A percentile compares a stretch with the other conserved stretches of the same genome.
Conservation (phyloP, 2,329 filamentous ascomycete genomes). For the Aspergillus neoniger region DNA sequence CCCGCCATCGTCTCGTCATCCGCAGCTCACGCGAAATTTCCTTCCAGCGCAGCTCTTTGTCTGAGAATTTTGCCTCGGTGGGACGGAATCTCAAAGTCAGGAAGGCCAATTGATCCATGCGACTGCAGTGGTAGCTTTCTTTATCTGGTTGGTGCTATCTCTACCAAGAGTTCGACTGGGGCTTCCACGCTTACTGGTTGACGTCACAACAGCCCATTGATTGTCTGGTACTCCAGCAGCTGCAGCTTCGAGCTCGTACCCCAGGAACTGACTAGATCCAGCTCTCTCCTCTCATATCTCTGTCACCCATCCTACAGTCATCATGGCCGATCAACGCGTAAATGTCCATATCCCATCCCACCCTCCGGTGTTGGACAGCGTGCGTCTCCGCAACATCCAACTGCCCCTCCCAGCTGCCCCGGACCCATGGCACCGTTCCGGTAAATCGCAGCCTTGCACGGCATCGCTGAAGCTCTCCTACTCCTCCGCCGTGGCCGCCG, state of each 20-base stretch:
- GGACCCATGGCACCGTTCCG: constrained; percentile 50
- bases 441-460: constrained; percentile 49
- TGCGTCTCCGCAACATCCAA: constrained; percentile 46
- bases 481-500: constrained; percentile 43
- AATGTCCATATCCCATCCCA: constrained; percentile 34
- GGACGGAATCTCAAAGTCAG: neutral
- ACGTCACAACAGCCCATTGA: constrained; percentile 4
- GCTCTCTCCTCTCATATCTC: neutral
- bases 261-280: neutral
- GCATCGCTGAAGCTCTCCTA: constrained; percentile 48
- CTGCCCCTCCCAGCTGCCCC: constrained; percentile 46
- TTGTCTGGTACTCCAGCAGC: neutral
- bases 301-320: constrained; percentile 2
- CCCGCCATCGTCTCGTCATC: constrained; percentile 1
- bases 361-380: constrained; percentile 40
- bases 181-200: neutral
- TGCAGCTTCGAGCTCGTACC: neutral
- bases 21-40: neutral
- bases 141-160: neutral
- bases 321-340: constrained; percentile 28
- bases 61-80: neutral
- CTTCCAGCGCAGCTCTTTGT: neutral
- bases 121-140: neutral
- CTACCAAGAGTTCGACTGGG: neutral
- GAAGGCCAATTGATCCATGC: neutral